Evolutionary conservation across 2,329 filamentous ascomycete genomes (phyloP).

Genomic region (Aspergillus brasiliensis): DNA sequence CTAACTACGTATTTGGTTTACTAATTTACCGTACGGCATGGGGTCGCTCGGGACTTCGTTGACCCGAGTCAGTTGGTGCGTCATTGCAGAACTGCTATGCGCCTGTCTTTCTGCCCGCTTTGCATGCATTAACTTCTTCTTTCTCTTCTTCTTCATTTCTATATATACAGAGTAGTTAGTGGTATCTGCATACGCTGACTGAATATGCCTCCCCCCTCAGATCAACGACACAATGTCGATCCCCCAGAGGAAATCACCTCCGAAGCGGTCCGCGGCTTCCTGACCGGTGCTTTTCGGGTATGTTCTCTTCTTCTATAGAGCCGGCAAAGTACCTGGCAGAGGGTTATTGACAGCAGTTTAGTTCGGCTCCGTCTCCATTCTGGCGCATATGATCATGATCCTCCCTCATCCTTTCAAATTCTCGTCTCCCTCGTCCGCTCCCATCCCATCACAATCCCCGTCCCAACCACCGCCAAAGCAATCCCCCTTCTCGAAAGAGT

Average conservation of each 20-base stretch:
- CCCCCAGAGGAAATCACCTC: constrained; percentile 46
- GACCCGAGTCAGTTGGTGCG: too few species aligned
- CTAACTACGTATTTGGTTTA: too few species aligned
- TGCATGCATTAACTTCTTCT: neutral
- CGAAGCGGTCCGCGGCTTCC: constrained; percentile 46
- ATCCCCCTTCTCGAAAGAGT: constrained; percentile 33
- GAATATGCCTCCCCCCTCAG: constrained; percentile 46
- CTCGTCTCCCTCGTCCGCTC: constrained; percentile 31
- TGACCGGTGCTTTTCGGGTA: constrained; percentile 47
- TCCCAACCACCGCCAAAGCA: constrained; percentile 16
- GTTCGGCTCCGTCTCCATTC: constrained; percentile 51
- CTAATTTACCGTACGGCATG: too few species aligned
- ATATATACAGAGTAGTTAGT: neutral
- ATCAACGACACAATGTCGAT: constrained; percentile 41
- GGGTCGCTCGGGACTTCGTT: too few species aligned
- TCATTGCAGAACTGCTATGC: too few species aligned
- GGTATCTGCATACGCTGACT: neutral
- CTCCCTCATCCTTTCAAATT: constrained; percentile 48
- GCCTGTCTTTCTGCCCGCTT: too few species aligned
- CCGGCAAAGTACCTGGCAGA: too few species aligned
- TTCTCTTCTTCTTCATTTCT: constrained; percentile 2
- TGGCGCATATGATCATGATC: constrained; percentile 48
- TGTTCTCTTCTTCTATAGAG: constrained; percentile 17
- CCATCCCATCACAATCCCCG: constrained; percentile 24
- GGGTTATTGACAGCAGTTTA: constrained; percentile 17